These are phyloP conservation scores for Pseudogymnoascus sp. DNA, from an alignment of 2,329 filamentous ascomycete genomes.

Conservation along the genomic window DNA sequence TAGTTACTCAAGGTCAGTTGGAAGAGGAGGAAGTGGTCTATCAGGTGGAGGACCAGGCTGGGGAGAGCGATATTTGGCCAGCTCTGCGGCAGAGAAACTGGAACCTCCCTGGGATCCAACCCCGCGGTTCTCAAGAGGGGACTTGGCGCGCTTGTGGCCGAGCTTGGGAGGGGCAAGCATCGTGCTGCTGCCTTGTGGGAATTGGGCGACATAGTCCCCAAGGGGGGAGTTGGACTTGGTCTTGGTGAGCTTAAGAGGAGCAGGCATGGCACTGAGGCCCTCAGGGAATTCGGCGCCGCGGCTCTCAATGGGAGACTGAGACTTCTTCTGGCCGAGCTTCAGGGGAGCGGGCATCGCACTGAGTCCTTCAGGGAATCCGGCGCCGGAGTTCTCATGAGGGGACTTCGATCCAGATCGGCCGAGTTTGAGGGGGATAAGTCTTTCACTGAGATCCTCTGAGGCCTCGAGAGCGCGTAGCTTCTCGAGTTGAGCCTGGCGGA, in stretches of 20 bases:
- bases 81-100: background rate
- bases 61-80: no score
- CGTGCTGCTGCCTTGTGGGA: background rate
- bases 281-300: background rate
- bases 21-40: background rate
- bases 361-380: background rate
- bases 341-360: background rate
- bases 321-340: background rate
- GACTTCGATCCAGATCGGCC: background rate
- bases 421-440: background rate
- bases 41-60: background rate
- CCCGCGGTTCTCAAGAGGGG: background rate
- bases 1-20: background rate
- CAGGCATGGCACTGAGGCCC: background rate
- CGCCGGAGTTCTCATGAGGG: background rate
- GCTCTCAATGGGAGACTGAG: background rate
- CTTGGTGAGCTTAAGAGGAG: background rate
- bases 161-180: background rate
- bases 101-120: background rate
- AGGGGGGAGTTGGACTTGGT: background rate
- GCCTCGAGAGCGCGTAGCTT: background rate
- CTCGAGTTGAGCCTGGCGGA: background rate
- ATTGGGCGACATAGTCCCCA: background rate
- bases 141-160: background rate
- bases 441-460: no score